Evolutionary conservation across 257 asterid genomes (phyloP), one percentile per base, ranked within the genome.

Genomic region (Orobanche coerulescens): DNA sequence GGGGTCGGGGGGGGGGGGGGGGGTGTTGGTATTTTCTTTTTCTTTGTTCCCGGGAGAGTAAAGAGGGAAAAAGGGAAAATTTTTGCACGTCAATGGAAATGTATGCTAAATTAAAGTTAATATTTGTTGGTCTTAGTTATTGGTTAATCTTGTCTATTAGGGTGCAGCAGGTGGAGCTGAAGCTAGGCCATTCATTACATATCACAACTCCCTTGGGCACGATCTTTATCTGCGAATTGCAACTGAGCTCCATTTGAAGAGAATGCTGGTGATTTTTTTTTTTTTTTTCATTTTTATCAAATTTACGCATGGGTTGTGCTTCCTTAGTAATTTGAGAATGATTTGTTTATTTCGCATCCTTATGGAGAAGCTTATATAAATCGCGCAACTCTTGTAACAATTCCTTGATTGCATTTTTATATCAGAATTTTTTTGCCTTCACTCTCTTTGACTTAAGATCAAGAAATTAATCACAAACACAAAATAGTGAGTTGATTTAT

Each of bases 91-190:
- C n/a, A n/a, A n/a, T n/a, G n/a, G n/a, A n/a, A n/a, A n/a, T n/a
- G n/a, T n/a, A n/a, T n/a, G n/a, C n/a, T n/a, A n/a, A n/a, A n/a
- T 3, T 13, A 43, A 14, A 15, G 0, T 43, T n/a, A 43, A n/a
- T 40, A 47, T 7, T 19, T 19, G 13, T 46, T 9, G 19, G n/a
- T 9, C 24, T 47, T 47, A 47, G 25, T 47, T 20, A 19, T 20
- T 19, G 54, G 30, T 47, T 20, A 2, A 19, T 6, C 2, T n/a
- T 46, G 36, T 75, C 18, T 60, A 69, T 66, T 73, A 92, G 98
- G 97, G 97, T 72, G 94, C 97, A 64, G 98, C 94, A 58, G 98
- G 98, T 60, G 98, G 98, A 53, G 98, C 97, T 74, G 97, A 93
- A 71, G 98, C 98, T 72, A 93, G 98, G 81, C 98, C 98, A 44